Base-by-base conservation (phyloP, 1,139 yeast genomes). In the Taphrina sp. region DNA sequence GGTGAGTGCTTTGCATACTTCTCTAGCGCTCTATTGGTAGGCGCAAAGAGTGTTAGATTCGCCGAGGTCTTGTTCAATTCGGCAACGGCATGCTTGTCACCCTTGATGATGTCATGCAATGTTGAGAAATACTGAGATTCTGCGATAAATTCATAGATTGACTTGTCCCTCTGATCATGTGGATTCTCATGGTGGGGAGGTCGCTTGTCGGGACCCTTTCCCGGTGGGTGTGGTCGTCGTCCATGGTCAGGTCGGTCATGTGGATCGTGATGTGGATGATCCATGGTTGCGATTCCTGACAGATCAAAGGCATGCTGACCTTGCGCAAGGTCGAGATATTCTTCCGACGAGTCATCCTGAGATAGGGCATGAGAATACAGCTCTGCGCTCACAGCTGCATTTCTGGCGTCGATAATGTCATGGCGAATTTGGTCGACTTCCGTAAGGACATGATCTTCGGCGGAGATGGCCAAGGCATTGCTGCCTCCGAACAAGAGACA, bases 1-100 rank as follows among this genome's bases (percentile, higher is more conserved):
- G 35, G 42, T 20, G 49, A 17, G 44, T 54, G 59, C 22, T 57
- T 39, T 44, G 43, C 29, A 16, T 52, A 49, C 28, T 58, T 51
- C 31, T 52, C 58, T 38, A 58, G 41, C 8, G 59, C 60, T 7
- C 42, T 33, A 35, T 58, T 44, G 28, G 59, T 52, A 8, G 60
- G 60, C 2, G 60, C 60, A 35, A 58, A 57, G 56, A 58, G 49
- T 5, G 60, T 58, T 29, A 58, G 5, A 36, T 56, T 58, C 38
- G 60, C 59, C 19, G 54, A 37, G 5, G 59, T 58, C 44, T 52
- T 58, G 57, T 57, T 58, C 33, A 58, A 37, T 14, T 51, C 52
- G 7, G 47, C 58, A 33, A 57, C 58, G 17, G 55, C 43, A 20
- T 58, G 58, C 42, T 54, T 35, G 31, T 54, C 54, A n/a, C 41